A percentile compares a stretch with the other conserved stretches of the same genome.
These are phyloP conservation scores for Cytospora schulzeri DNA, from an alignment of 2,329 filamentous ascomycete genomes.

Conservation along the genomic window DNA sequence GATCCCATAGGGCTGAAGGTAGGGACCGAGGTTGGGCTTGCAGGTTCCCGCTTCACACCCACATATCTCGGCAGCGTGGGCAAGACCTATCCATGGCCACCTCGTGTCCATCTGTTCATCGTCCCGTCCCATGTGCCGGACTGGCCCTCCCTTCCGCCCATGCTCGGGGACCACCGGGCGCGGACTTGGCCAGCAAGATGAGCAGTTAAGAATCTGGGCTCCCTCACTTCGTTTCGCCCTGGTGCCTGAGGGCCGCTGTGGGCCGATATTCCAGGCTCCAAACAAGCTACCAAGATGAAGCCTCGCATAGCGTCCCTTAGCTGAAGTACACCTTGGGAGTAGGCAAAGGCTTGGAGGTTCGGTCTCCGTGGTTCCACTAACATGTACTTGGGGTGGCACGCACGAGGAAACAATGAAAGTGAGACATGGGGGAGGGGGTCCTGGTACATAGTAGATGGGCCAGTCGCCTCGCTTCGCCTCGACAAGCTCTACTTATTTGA, in stretches of 20 bases:
- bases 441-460: neutral
- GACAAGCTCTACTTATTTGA: neutral
- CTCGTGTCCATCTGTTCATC: neutral
- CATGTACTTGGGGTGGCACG: constrained; percentile 6
- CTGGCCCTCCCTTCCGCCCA: neutral
- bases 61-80: constrained; percentile 22
- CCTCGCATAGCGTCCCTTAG: constrained; percentile 9
- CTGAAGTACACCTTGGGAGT: constrained; percentile 13
- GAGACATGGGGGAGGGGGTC: constrained; percentile 15
- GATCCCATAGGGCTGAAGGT: constrained; percentile 27
- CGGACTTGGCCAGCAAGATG: neutral
- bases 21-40: constrained; percentile 16
- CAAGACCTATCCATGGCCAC: constrained; percentile 13
- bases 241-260: constrained; percentile 11
- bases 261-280: constrained; percentile 8
- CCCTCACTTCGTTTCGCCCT: neutral
- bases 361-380: constrained; percentile 8
- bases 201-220: neutral
- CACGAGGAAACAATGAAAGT: neutral
- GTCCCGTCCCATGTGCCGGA: neutral
- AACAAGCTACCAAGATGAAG: neutral
- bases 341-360: constrained; percentile 12
- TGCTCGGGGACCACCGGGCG: constrained; percentile 8
- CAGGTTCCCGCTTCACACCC: constrained; percentile 19
- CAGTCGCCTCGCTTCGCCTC: neutral